phyloP scores from a whole-genome alignment of 2,329 filamentous ascomycete species.

The Alternaria alternata region DNA sequence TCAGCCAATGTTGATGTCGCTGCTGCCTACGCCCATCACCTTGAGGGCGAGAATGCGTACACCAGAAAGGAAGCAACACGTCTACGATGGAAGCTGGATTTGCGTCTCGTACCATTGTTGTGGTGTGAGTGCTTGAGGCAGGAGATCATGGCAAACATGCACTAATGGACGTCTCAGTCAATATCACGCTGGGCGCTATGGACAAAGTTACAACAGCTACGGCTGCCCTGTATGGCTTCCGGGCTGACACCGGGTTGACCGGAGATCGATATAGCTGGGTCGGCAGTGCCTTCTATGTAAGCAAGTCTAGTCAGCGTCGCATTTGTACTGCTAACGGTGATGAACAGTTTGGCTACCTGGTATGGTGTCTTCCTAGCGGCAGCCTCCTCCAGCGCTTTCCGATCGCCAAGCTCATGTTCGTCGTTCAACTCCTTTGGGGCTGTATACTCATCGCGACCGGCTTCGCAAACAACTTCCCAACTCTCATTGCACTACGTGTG shows the following conservation, averaged over 20 bases:
- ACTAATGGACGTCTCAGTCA: slow-evolving; percentile 18
- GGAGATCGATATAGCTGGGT: slow-evolving; percentile 38
- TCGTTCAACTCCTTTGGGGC: slow-evolving; percentile 24
- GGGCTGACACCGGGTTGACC: slow-evolving; percentile 28
- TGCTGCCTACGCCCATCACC: slow-evolving; percentile 37
- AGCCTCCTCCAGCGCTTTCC: slow-evolving; percentile 30
- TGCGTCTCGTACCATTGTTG: slow-evolving; percentile 52
- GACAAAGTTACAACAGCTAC: slow-evolving; percentile 31
- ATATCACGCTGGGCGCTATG: slow-evolving; percentile 26
- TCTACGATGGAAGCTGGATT: slow-evolving; percentile 55
- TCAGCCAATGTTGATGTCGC: slow-evolving; percentile 31
- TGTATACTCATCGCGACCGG: slow-evolving; percentile 25
- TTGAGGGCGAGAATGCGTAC: slow-evolving; percentile 40
- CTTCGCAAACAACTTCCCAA: slow-evolving; percentile 41
- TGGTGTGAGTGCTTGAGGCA: slow-evolving; percentile 29
- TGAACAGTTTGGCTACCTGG: slow-evolving; percentile 30
- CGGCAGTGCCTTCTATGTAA: slow-evolving; percentile 26
- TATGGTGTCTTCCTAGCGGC: slow-evolving; percentile 28
- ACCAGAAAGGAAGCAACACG: slow-evolving; percentile 26
- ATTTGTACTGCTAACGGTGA: not conserved
- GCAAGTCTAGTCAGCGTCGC: not conserved
- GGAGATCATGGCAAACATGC: not conserved
- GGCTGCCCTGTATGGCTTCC: slow-evolving; percentile 36
- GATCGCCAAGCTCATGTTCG: slow-evolving; percentile 29
- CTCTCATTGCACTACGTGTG: slow-evolving; percentile 61